These are phyloP conservation scores for Xylaria sp. DNA, from an alignment of 2,329 filamentous ascomycete species.

Conservation along the genomic window DNA sequence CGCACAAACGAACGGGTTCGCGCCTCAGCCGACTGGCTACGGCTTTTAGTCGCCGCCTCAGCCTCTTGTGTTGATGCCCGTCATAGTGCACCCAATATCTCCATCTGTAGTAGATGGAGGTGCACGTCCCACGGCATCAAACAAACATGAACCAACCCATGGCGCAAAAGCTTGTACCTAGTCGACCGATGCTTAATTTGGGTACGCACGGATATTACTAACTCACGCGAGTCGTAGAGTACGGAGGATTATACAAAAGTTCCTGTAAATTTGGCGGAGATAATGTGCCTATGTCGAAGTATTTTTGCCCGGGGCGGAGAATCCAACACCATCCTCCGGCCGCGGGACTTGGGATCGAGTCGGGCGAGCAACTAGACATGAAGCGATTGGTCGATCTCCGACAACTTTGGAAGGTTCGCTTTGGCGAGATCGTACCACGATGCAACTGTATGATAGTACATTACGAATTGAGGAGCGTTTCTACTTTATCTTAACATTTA, in stretches of 20 bases:
- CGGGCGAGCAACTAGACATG: conserved; percentile 27
- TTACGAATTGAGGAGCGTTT: conserved; percentile 37
- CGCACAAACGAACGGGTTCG: conserved; percentile 86
- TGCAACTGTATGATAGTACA: conserved; percentile 47
- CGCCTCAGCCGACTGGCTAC: conserved; percentile 87
- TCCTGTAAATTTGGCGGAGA: conserved; percentile 40
- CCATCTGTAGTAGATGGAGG: not conserved
- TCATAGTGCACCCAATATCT: conserved; percentile 20
- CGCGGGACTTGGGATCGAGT: conserved; percentile 26
- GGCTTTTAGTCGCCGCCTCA: conserved; percentile 59
- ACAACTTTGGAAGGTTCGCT: conserved; percentile 31
- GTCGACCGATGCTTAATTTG: conserved; percentile 13
- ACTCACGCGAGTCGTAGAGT: conserved; percentile 24
- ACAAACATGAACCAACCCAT: conserved; percentile 1
- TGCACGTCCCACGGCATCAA: conserved; percentile 14
- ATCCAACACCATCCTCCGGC: conserved; percentile 16
- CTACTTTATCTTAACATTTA: not conserved
- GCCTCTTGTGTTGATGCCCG: conserved; percentile 35
- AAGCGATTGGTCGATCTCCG: conserved; percentile 29
- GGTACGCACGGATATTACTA: conserved; percentile 10
- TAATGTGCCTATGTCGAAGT: conserved; percentile 39
- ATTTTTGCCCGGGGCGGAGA: conserved; percentile 33
- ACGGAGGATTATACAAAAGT: conserved; percentile 37
- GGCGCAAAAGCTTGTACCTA: conserved; percentile 12
- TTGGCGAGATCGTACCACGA: conserved; percentile 30